Percentiles rank a stretch among this genome's conserved stretches.
Conservation (phyloP, 345 rosid species). For the Syzygium jambos region DNA sequence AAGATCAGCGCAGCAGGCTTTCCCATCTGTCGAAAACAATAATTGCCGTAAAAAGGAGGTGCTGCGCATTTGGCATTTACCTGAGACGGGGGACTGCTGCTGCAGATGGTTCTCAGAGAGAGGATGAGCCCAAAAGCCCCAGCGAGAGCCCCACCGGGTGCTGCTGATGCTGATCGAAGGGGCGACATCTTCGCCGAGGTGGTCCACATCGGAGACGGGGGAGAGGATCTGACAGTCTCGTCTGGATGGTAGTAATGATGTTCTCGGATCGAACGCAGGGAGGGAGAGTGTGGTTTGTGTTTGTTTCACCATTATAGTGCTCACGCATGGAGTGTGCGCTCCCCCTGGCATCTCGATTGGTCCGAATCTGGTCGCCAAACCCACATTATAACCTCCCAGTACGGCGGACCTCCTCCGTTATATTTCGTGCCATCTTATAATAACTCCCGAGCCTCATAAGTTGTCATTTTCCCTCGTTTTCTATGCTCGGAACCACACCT, state of each 20-base stretch:
- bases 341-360: neutral
- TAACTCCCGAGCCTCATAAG: neutral
- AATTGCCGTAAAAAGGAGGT: neutral
- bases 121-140: neutral
- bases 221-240: neutral
- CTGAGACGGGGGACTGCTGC: neutral
- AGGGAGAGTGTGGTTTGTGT: neutral
- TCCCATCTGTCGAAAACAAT: neutral
- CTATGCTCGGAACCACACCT: neutral
- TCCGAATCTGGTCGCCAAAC: neutral
- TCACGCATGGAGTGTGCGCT: conserved; percentile 28
- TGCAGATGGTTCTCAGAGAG: neutral
- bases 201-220: neutral
- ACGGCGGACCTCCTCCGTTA: neutral
- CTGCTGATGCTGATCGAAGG: neutral
- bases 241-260: neutral
- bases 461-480: neutral
- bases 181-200: neutral
- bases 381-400: neutral
- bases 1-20: neutral
- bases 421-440: neutral
- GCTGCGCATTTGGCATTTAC: neutral
- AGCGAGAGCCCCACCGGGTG: neutral
- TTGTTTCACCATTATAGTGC: conserved; percentile 9
- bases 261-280: neutral